Evolutionary conservation across 2,329 filamentous ascomycete genomes (phyloP).

Genomic region (Calonectria pteridis): DNA sequence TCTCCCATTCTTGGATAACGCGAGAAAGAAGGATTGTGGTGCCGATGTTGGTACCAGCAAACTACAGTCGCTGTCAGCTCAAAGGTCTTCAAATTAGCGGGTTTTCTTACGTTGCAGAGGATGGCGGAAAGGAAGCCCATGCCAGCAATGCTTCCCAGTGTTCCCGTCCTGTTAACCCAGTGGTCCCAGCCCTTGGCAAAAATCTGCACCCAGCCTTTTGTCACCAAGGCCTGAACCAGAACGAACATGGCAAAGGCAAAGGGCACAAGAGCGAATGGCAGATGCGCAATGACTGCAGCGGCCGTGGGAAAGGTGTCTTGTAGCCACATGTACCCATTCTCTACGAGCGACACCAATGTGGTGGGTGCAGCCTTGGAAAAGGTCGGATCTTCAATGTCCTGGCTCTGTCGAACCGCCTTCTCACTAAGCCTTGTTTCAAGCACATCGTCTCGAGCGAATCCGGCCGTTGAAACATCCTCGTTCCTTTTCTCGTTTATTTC

Average conservation of each 20-base stretch:
- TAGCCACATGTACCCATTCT: constrained; percentile 65
- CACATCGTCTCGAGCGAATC: neutral
- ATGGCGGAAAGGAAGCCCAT: constrained; percentile 81
- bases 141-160: constrained; percentile 75
- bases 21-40: constrained; percentile 80
- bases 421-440: neutral
- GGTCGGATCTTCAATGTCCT: neutral
- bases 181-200: constrained; percentile 81
- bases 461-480: neutral
- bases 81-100: neutral
- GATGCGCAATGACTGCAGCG: constrained; percentile 72
- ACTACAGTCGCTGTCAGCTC: constrained; percentile 58
- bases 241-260: constrained; percentile 83
- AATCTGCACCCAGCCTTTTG: constrained; percentile 80
- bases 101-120: constrained; percentile 74
- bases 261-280: constrained; percentile 76
- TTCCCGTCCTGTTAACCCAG: constrained; percentile 78
- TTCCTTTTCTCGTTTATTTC: neutral
- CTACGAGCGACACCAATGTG: constrained; percentile 66
- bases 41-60: constrained; percentile 82
- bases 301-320: constrained; percentile 80
- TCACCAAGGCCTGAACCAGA: constrained; percentile 78
- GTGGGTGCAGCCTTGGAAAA: constrained; percentile 36
- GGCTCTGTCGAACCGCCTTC: neutral
- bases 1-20: constrained; percentile 76